A percentile compares a stretch with the other conserved stretches of the same genome.
These are phyloP conservation scores for Naematelia encephala DNA, from an alignment of 768 basidiomycete species.

Conservation along the genomic window DNA sequence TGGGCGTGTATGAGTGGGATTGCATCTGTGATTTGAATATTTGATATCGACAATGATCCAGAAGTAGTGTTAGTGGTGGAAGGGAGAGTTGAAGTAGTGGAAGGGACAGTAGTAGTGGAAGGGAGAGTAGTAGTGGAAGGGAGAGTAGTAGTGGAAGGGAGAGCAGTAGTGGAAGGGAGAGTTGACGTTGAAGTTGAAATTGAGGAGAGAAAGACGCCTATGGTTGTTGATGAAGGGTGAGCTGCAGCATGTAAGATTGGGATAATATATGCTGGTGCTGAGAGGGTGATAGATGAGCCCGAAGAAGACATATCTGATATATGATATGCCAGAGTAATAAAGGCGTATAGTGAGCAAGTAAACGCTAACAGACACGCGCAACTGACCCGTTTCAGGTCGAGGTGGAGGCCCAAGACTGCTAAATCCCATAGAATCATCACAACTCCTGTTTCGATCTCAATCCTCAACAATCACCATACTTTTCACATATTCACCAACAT, in stretches of 20 bases:
- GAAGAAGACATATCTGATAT: too few species aligned
- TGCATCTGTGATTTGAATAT: constrained; percentile 3
- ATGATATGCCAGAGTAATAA: too few species aligned
- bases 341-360: too few species aligned
- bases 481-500: too few species aligned
- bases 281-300: constrained; percentile 9
- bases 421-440: too few species aligned
- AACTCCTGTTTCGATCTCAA: too few species aligned
- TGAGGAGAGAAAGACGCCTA: constrained; percentile 30
- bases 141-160: neutral
- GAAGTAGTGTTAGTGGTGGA: neutral
- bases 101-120: neutral
- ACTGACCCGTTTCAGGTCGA: too few species aligned
- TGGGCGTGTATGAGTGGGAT: constrained; percentile 32
- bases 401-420: too few species aligned
- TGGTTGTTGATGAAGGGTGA: constrained; percentile 30
- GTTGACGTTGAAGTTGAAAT: constrained; percentile 6
- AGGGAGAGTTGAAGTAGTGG: neutral
- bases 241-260: constrained; percentile 36
- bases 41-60: too few species aligned
- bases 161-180: neutral
- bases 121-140: neutral
- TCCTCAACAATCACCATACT: too few species aligned
- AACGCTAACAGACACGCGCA: too few species aligned
- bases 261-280: constrained; percentile 19